Evolutionary conservation across 1,284 basidiomycete species (phyloP).

Genomic region (Cutaneotrichosporon dermatis): DNA sequence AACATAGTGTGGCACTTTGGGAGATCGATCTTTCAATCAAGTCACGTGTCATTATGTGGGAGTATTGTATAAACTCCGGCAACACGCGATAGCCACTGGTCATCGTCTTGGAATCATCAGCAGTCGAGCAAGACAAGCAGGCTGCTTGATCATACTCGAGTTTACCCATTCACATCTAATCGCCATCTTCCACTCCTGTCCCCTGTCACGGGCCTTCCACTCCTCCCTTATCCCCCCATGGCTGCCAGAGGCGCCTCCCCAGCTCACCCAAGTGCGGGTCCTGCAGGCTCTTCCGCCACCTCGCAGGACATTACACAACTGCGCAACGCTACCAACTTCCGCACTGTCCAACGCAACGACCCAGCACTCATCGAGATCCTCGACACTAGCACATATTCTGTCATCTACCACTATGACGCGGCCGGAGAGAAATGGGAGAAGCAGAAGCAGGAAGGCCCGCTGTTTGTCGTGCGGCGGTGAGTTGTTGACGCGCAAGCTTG

Average conservation of each 20-base stretch:
- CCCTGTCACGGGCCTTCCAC: neutral
- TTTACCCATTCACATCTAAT: too few species aligned
- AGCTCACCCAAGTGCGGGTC: neutral
- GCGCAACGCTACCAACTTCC: constrained; percentile 33
- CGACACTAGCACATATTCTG: constrained; percentile 37
- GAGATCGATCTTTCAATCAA: too few species aligned
- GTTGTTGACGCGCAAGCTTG: constrained; percentile 5
- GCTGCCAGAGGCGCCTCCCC: constrained; percentile 3
- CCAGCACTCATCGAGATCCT: constrained; percentile 35
- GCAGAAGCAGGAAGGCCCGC: constrained; percentile 44
- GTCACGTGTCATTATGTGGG: too few species aligned
- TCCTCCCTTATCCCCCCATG: neutral
- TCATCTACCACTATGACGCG: constrained; percentile 40
- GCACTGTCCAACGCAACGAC: constrained; percentile 35
- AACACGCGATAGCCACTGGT: too few species aligned
- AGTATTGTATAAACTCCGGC: too few species aligned
- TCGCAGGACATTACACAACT: neutral
- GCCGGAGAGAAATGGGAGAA: constrained; percentile 36
- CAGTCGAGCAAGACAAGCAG: too few species aligned
- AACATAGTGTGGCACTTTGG: too few species aligned
- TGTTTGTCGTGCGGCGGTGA: constrained; percentile 42
- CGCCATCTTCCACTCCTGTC: neutral
- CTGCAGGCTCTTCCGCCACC: neutral
- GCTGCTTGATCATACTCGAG: too few species aligned
- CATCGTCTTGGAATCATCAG: too few species aligned